phyloP scores from a whole-genome alignment of 2,329 filamentous ascomycete genomes.

The Chaetomiaceae sp. region DNA sequence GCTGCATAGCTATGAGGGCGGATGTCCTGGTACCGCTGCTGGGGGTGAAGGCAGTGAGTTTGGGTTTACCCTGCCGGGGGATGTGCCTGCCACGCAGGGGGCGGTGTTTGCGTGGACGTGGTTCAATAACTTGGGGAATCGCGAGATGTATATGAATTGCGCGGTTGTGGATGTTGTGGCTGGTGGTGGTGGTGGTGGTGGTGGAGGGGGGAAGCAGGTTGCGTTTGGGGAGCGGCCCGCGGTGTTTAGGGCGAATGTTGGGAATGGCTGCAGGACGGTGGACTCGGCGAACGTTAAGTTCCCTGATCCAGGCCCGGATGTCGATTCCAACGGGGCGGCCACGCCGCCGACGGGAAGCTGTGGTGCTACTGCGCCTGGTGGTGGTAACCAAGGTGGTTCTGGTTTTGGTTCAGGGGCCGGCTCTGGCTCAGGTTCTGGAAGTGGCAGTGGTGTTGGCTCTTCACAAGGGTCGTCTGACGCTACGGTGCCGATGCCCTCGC shows the following conservation, averaged over 20 bases:
- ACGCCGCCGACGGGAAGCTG: constrained; percentile 23
- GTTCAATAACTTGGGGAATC: constrained; percentile 70
- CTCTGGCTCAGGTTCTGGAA: constrained; percentile 16
- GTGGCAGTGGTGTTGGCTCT: constrained; percentile 11
- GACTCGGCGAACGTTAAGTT: constrained; percentile 55
- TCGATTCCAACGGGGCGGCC: neutral
- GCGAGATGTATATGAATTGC: constrained; percentile 85
- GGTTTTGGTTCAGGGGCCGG: constrained; percentile 11
- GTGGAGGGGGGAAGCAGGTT: neutral
- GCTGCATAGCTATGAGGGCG: constrained; percentile 49
- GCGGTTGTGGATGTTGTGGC: constrained; percentile 56
- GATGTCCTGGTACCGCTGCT: constrained; percentile 36
- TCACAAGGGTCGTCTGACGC: neutral
- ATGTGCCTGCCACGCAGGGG: constrained; percentile 47
- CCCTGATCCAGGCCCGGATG: constrained; percentile 46
- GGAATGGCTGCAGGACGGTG: constrained; percentile 48
- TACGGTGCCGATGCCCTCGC: neutral
- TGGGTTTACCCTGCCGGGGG: constrained; percentile 59
- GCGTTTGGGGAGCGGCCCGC: constrained; percentile 52
- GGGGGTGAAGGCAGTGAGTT: too few species aligned
- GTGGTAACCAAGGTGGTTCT: constrained; percentile 18
- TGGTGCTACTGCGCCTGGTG: constrained; percentile 18
- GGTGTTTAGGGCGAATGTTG: constrained; percentile 65
- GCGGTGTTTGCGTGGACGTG: constrained; percentile 71
- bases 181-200: constrained; percentile 23